phyloP scores from a whole-genome alignment of 2,329 filamentous ascomycete species.

The Leptodontidium sp. region DNA sequence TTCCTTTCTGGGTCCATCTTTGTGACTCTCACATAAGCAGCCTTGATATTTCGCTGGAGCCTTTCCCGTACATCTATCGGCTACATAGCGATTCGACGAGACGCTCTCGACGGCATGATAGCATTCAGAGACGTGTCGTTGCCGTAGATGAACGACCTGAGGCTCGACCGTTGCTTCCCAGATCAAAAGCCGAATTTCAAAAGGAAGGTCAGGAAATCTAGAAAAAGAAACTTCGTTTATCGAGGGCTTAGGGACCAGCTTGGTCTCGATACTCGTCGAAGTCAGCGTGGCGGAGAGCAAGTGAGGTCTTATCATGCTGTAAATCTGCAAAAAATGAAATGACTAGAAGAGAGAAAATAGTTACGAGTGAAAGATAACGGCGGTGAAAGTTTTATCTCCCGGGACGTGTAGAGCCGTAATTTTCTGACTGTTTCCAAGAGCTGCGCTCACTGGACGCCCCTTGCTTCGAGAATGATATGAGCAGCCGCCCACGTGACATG shows the following conservation, averaged over 20 bases:
- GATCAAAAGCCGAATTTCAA: conserved; percentile 15
- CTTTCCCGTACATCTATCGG: conserved; percentile 2
- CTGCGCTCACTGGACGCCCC: conserved; percentile 10
- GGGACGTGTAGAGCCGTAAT: conserved; percentile 13
- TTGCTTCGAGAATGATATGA: not conserved
- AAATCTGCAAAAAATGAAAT: not conserved
- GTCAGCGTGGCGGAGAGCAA: not conserved
- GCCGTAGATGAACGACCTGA: conserved; percentile 12
- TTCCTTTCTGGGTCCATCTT: not conserved
- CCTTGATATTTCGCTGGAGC: not conserved
- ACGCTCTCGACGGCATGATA: conserved; percentile 17
- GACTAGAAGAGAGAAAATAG: not conserved
- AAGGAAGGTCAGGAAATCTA: conserved; percentile 15
- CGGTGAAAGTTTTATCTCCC: conserved; percentile 3
- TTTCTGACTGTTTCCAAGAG: conserved; percentile 11
- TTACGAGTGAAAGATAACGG: not conserved
- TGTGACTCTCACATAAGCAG: not conserved
- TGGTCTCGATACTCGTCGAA: not conserved
- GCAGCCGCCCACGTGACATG: not conserved
- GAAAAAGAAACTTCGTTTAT: not conserved
- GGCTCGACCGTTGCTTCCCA: conserved; percentile 12
- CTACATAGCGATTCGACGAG: conserved; percentile 9
- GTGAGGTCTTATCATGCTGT: conserved; percentile 9
- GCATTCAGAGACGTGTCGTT: conserved; percentile 12
- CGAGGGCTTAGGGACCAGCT: not conserved